These are phyloP conservation scores for Podospora didyma DNA, from an alignment of 495 filamentous ascomycete genomes.

Conservation along the genomic window DNA sequence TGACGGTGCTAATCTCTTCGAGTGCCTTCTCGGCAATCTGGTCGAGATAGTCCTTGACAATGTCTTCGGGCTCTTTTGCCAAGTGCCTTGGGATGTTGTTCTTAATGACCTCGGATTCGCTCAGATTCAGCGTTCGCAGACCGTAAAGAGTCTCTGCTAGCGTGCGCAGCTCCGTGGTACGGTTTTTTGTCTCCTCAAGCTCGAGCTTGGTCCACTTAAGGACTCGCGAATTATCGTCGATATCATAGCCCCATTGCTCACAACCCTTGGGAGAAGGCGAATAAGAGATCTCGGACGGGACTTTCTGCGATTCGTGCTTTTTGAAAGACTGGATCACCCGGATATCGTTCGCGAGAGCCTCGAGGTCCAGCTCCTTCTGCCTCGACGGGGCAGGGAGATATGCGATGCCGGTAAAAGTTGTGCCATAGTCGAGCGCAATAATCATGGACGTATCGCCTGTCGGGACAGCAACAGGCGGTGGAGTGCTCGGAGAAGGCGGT, in stretches of 20 bases:
- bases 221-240: conserved; percentile 26
- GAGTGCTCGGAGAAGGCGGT: neutral
- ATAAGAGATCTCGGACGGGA: conserved; percentile 30
- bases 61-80: conserved; percentile 26
- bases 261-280: conserved; percentile 17
- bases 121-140: conserved; percentile 13
- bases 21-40: conserved; percentile 21
- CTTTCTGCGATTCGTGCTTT: conserved; percentile 17
- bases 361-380: conserved; percentile 10
- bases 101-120: conserved; percentile 9
- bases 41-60: conserved; percentile 29
- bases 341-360: conserved; percentile 17
- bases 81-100: conserved; percentile 28
- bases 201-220: conserved; percentile 32
- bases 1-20: conserved; percentile 9
- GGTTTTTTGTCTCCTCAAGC: conserved; percentile 16
- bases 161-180: conserved; percentile 12
- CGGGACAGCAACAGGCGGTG: neutral
- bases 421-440: conserved; percentile 36
- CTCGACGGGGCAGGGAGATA: conserved; percentile 11
- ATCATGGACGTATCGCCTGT: conserved; percentile 19
- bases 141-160: conserved; percentile 18
- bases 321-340: conserved; percentile 24
- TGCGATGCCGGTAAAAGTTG: conserved; percentile 26
- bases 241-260: conserved; percentile 30